Percentiles rank a stretch among this genome's conserved stretches.
phyloP scores from a whole-genome alignment of 164 flowering plant genomes.

The Berberis thunbergii region DNA sequence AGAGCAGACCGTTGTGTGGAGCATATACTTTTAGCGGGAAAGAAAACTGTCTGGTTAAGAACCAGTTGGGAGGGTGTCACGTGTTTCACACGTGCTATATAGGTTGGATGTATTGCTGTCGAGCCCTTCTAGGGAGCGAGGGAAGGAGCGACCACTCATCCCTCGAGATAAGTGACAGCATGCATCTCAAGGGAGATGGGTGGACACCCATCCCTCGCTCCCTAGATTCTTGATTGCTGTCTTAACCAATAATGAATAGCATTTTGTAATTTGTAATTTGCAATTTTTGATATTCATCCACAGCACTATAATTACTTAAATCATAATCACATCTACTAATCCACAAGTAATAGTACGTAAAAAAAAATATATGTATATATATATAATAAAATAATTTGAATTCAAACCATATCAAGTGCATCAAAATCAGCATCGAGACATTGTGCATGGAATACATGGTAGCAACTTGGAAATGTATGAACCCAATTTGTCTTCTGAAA shows the following conservation, averaged over 20 bases:
- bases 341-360: not conserved
- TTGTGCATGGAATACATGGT: not conserved
- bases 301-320: not conserved
- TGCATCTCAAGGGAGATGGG: too few relatives aligned
- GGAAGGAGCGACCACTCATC: too few relatives aligned
- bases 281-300: too few relatives aligned
- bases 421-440: not conserved
- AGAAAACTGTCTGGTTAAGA: not conserved
- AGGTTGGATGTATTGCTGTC: not conserved
- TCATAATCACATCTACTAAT: not conserved
- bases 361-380: not conserved
- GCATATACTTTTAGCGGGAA: conserved; percentile 14
- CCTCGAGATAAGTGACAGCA: too few relatives aligned
- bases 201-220: too few relatives aligned
- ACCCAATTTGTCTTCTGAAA: not conserved
- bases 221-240: too few relatives aligned
- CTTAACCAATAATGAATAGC: too few relatives aligned
- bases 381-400: not conserved
- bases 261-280: too few relatives aligned
- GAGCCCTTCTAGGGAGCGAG: too few relatives aligned
- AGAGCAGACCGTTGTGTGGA: not conserved
- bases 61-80: not conserved
- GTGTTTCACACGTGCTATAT: not conserved
- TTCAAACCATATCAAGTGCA: not conserved
- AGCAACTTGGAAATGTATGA: not conserved